phyloP scores from a whole-genome alignment of 768 basidiomycete genomes.

The Mrakia frigida region DNA sequence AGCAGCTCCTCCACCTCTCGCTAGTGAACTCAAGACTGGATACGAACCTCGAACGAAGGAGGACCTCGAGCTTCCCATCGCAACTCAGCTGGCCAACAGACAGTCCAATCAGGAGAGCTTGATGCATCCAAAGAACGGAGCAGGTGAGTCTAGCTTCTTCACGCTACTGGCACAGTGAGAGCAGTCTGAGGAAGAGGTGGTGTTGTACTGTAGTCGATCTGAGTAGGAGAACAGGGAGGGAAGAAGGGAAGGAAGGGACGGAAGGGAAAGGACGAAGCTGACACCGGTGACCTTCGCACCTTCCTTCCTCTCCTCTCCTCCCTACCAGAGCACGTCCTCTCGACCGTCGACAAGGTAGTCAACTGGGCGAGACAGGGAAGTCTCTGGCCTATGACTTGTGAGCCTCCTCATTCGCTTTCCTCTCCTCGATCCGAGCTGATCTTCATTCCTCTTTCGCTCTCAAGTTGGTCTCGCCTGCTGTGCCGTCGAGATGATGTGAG shows the following conservation, averaged over 20 bases:
- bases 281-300: neutral
- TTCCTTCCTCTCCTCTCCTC: neutral
- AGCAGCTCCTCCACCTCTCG: neutral
- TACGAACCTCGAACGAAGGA: neutral
- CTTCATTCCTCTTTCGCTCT: neutral
- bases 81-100: slow-evolving; percentile 55
- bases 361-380: slow-evolving; percentile 98
- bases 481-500: slow-evolving; percentile 67
- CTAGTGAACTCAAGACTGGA: neutral
- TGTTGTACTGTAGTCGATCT: neutral
- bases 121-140: slow-evolving; percentile 82
- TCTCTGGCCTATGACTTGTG: slow-evolving; percentile 95
- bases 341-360: slow-evolving; percentile 92
- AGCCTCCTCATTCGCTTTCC: neutral
- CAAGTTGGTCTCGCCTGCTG: slow-evolving; percentile 87
- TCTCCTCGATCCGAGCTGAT: neutral
- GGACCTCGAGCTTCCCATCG: neutral
- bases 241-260: slow-evolving; percentile 11
- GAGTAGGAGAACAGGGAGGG: neutral
- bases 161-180: neutral
- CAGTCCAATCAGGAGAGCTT: slow-evolving; percentile 80
- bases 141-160: slow-evolving; percentile 54
- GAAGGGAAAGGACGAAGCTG: neutral
- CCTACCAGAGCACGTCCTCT: slow-evolving; percentile 86
- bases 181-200: neutral